A percentile compares a stretch with the other conserved stretches of the same genome.
phyloP scores from a whole-genome alignment of 2,329 filamentous ascomycete species.

The Emmonsia crescens region DNA sequence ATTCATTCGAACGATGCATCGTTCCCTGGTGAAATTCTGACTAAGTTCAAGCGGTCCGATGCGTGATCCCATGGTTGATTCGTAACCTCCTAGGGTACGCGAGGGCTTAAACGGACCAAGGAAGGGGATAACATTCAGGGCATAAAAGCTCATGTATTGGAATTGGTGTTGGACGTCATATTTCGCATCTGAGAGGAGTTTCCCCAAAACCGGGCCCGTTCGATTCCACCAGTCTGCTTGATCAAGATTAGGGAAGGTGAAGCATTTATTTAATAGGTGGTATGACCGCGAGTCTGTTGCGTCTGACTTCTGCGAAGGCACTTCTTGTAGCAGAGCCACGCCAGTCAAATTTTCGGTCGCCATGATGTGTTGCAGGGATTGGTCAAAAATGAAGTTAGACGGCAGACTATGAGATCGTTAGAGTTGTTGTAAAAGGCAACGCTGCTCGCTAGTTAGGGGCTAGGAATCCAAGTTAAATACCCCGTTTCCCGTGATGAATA shows the following conservation, averaged over 20 bases:
- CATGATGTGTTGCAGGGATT: background rate
- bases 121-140: constrained; percentile 13
- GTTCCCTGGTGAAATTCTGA: constrained; percentile 7
- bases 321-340: background rate
- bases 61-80: constrained; percentile 3
- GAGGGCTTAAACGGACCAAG: constrained; percentile 12
- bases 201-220: constrained; percentile 13
- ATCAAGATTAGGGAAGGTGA: constrained; percentile 8
- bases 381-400: background rate
- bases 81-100: background rate
- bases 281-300: background rate
- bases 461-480: background rate
- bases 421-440: background rate
- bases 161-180: constrained; percentile 15
- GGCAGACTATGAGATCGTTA: background rate
- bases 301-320: background rate
- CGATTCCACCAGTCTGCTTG: constrained; percentile 17
- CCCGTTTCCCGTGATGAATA: background rate
- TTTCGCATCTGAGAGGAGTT: constrained; percentile 10
- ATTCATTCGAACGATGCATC: constrained; percentile 6
- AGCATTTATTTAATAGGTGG: background rate
- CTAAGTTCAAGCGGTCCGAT: constrained; percentile 10
- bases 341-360: background rate
- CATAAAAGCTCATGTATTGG: constrained; percentile 10
- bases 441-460: no score